phyloP scores from a whole-genome alignment of 2,329 filamentous ascomycete species.

The Aspergillus ustus region DNA sequence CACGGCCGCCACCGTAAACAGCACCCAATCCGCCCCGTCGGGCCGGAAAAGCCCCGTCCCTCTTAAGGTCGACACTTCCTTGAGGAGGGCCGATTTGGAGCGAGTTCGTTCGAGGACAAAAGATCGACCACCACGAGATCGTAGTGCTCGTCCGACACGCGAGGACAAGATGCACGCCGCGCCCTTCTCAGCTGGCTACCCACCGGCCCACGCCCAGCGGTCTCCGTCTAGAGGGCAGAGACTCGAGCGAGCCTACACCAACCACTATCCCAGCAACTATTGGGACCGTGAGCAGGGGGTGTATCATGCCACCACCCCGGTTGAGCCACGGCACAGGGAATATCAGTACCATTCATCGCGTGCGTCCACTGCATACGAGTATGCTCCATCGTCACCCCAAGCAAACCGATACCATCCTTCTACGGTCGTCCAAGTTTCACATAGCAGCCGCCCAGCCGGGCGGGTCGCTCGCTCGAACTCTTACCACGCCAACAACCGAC shows the following conservation, averaged over 20 bases:
- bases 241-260: conserved; percentile 36
- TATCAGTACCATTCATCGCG: conserved; percentile 36
- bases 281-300: conserved; percentile 42
- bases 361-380: conserved; percentile 35
- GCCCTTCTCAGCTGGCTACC: conserved; percentile 36
- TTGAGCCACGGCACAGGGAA: conserved; percentile 39
- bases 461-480: conserved; percentile 38
- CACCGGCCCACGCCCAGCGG: conserved; percentile 33
- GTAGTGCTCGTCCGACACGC: conserved; percentile 31
- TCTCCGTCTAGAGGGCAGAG: conserved; percentile 41
- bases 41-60: conserved; percentile 43
- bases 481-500: conserved; percentile 43
- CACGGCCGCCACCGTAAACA: conserved; percentile 58
- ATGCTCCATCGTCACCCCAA: conserved; percentile 37
- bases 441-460: conserved; percentile 32
- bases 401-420: conserved; percentile 34
- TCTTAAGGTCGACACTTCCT: conserved; percentile 44
- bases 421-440: conserved; percentile 34
- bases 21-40: conserved; percentile 55
- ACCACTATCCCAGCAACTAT: conserved; percentile 39
- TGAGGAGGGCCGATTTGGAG: conserved; percentile 34
- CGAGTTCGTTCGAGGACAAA: conserved; percentile 36
- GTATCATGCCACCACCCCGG: conserved; percentile 38
- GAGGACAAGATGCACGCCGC: conserved; percentile 44
- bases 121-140: conserved; percentile 39